These are phyloP conservation scores for Raphanus raphanistrum DNA, from an alignment of 345 rosid genomes.

Conservation along the genomic window DNA sequence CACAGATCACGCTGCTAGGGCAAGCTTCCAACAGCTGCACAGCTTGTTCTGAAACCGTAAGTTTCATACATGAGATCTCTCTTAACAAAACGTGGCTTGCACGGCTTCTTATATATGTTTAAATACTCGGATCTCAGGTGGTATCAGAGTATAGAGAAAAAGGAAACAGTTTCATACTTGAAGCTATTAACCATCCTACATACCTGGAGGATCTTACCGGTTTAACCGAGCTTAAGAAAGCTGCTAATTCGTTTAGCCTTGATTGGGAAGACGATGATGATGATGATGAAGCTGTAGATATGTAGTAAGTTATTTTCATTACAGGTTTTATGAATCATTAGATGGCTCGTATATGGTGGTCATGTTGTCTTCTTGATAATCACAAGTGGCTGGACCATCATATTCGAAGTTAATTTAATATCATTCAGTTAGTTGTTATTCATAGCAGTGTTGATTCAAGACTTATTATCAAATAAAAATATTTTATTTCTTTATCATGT, in stretches of 20 bases:
- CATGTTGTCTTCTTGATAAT: constrained; percentile 1
- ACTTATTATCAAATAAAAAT: no score
- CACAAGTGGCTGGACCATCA: not conserved
- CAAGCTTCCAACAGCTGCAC: constrained; percentile 85
- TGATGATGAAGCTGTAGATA: constrained; percentile 24
- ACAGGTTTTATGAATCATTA: not conserved
- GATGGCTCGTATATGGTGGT: not conserved
- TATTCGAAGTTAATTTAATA: not conserved
- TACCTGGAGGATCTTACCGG: constrained; percentile 92
- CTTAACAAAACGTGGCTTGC: not conserved
- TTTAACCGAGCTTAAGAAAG: constrained; percentile 76
- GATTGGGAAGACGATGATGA: constrained; percentile 70
- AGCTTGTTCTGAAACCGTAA: constrained; percentile 82
- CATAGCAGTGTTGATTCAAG: not conserved
- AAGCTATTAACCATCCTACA: constrained; percentile 93
- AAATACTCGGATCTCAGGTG: constrained; percentile 49
- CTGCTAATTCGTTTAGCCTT: constrained; percentile 60
- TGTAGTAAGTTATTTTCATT: not conserved
- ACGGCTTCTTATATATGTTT: not conserved
- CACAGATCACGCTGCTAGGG: constrained; percentile 79
- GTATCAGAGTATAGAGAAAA: constrained; percentile 63
- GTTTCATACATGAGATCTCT: constrained; percentile 21
- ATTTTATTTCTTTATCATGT: no score
- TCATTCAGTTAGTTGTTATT: not conserved
- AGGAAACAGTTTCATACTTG: constrained; percentile 70